phyloP scores from a whole-genome alignment of 805 yeast species.

The Tetrapisispora phaffii region DNA sequence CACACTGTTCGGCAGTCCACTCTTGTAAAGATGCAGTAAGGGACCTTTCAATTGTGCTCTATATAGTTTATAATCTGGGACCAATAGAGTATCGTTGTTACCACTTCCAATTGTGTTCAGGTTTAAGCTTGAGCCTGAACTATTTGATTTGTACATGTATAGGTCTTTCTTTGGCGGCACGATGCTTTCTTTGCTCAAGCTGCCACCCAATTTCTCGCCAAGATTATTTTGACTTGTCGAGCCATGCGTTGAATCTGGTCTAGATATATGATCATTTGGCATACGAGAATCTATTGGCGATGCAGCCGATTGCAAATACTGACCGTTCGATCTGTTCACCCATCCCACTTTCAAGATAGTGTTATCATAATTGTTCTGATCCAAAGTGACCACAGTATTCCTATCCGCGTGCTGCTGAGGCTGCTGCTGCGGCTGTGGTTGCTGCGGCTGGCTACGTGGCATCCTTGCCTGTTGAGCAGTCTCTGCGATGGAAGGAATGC shows the following conservation, averaged over 20 bases:
- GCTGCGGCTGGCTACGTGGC: background rate
- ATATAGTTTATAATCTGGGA: constrained; percentile 35
- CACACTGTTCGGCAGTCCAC: constrained; percentile 39
- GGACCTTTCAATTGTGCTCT: constrained; percentile 68
- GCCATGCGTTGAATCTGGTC: background rate
- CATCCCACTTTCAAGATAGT: constrained; percentile 45
- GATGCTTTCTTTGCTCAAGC: background rate
- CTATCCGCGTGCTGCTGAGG: background rate
- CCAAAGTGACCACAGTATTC: constrained; percentile 7
- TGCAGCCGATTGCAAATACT: constrained; percentile 3
- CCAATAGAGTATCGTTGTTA: constrained; percentile 5
- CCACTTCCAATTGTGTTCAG: background rate
- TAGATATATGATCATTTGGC: background rate
- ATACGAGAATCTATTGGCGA: background rate
- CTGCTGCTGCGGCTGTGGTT: background rate
- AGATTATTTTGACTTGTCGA: background rate
- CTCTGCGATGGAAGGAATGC: background rate
- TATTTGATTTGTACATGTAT: background rate
- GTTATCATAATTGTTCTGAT: constrained; percentile 30
- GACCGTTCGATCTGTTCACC: constrained; percentile 42
- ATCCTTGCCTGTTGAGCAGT: background rate
- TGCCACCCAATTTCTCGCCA: background rate
- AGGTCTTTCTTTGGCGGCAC: background rate
- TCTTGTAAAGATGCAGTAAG: constrained; percentile 47
- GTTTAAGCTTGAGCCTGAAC: background rate